Base-by-base conservation (phyloP, 2,329 filamentous ascomycete genomes). In the Coniella vitis region DNA sequence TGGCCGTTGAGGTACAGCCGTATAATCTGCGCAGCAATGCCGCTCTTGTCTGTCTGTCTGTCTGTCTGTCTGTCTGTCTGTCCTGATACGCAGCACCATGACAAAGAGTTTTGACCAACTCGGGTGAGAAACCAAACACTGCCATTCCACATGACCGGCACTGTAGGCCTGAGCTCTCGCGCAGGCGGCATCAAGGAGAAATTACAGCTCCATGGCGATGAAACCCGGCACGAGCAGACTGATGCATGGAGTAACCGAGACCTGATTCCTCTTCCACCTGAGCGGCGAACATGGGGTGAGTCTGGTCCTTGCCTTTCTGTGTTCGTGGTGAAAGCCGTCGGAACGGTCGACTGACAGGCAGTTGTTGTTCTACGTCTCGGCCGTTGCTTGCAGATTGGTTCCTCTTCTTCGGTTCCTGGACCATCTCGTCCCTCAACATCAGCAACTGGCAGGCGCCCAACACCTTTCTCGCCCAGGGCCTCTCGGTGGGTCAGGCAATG, bases 401-500 rank as follows among this genome's bases (percentile, higher is more conserved):
- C n/a, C 48, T 51, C 1, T 54, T 25, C 34, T 54, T 53, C 29
- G 52, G 47, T 5, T 50, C 47, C 35, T 50, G 51, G 47, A 55
- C 53, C n/a, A 41, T 49, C n/a, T 52, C 48, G 22, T 47, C 72
- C 52, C 73, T 75, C 57, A 65, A 65, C 54, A 59, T 67, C 7
- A 68, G 65, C 65, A 72, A 51, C 41, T 54, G 51, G 69, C 57
- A 74, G 73, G 70, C 61, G 71, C 20, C 65, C 66, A 17, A 63
- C 73, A 34, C 68, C 65, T 22, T 74, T 73, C 54, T 71, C 64
- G 51, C 72, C 0, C 69, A 73, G 53, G 70, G 68, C 38, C 63
- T 75, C 7, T 67, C 66, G 10, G 69, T 65, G 31, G 71, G 71
- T 3, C 62, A 74, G 22, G 66, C 62, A 19, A 73, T 76, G 67